A percentile compares a stretch with the other conserved stretches of the same genome.
These are phyloP conservation scores for Leptographium radiaticola DNA, from an alignment of 2,329 filamentous ascomycete species.

Conservation along the genomic window DNA sequence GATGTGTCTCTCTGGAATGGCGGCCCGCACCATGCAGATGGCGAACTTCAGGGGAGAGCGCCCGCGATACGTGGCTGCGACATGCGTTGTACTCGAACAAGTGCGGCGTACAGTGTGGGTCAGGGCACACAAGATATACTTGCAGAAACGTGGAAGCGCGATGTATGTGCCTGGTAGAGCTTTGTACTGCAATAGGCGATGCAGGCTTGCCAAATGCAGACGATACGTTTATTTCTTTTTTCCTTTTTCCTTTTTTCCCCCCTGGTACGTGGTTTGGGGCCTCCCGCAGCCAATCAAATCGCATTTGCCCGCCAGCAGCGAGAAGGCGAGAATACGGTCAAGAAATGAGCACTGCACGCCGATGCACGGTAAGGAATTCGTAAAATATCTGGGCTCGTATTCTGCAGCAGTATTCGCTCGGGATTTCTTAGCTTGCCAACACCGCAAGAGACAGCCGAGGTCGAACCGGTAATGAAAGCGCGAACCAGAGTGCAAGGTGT, in stretches of 20 bases:
- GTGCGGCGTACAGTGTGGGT: background rate
- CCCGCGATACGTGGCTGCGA: background rate
- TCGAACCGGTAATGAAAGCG: no score
- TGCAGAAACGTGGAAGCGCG: background rate
- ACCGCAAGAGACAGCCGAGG: no score
- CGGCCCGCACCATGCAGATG: no score
- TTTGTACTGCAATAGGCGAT: background rate
- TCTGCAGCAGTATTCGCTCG: no score
- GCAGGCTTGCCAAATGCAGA: background rate
- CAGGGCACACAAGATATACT: background rate
- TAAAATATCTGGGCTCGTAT: no score
- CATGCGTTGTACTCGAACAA: background rate
- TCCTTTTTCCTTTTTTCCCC: background rate
- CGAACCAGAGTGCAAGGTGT: no score
- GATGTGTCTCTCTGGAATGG: background rate
- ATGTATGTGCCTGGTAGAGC: background rate
- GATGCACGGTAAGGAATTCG: no score
- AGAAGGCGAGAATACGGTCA: background rate
- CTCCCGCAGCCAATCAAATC: background rate
- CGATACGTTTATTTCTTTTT: background rate
- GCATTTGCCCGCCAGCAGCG: background rate
- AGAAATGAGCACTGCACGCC: background rate
- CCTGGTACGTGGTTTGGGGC: background rate
- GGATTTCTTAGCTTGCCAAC: no score
- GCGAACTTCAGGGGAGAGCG: no score